These are phyloP conservation scores for Viola pubescens DNA, from an alignment of 441 rosid species.

Conservation along the genomic window DNA sequence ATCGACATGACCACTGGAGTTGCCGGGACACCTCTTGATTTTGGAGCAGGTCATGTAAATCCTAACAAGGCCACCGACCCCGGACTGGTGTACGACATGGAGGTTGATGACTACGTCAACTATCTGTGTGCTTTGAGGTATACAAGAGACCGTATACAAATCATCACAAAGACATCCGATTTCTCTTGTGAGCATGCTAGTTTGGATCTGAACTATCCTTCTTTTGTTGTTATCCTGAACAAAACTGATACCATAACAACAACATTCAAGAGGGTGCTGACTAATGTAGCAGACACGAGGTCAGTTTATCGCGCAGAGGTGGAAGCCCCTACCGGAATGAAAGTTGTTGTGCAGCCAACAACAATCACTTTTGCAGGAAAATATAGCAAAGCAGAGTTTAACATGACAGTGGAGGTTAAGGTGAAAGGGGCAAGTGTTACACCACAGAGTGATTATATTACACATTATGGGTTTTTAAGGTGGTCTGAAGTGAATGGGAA, in stretches of 20 bases:
- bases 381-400: constrained; percentile 2
- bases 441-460: constrained; percentile 14
- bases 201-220: constrained; percentile 46
- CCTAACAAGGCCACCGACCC: constrained; percentile 38
- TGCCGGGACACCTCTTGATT: constrained; percentile 40
- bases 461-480: constrained; percentile 31
- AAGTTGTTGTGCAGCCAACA: constrained; percentile 2
- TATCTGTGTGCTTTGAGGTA: constrained; percentile 43
- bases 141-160: constrained; percentile 26
- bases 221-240: constrained; percentile 38
- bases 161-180: constrained; percentile 25
- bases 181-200: constrained; percentile 25
- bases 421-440: not conserved
- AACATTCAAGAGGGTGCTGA: constrained; percentile 36
- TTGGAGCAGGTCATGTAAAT: constrained; percentile 38
- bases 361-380: constrained; percentile 1
- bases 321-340: constrained; percentile 18
- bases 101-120: constrained; percentile 27
- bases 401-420: not conserved
- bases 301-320: constrained; percentile 22
- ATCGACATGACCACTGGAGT: constrained; percentile 22
- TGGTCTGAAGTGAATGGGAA: constrained; percentile 40
- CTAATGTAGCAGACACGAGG: constrained; percentile 25
- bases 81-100: constrained; percentile 27
- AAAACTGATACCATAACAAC: constrained; percentile 31